These are phyloP conservation scores for Cornus controversa DNA, from an alignment of 148 eudicot species.

Conservation along the genomic window DNA sequence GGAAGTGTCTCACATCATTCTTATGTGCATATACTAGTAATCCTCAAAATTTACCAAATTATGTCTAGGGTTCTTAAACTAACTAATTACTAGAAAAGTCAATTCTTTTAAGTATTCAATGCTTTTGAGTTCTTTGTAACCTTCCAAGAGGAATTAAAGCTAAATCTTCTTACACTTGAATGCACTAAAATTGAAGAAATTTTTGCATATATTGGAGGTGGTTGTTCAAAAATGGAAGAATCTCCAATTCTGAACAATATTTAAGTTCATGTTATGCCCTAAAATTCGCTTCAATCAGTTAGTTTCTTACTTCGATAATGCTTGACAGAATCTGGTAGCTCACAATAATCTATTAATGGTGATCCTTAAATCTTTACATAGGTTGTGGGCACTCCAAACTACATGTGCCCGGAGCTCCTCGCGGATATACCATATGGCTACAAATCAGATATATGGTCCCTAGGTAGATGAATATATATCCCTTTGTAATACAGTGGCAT, in stretches of 20 bases:
- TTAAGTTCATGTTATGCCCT: neutral
- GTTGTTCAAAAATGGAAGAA: too few relatives aligned
- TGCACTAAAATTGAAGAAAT: neutral
- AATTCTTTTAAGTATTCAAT: too few relatives aligned
- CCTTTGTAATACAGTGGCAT: neutral
- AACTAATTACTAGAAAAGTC: too few relatives aligned
- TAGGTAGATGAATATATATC: conserved; percentile 49
- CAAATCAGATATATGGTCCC: conserved; percentile 77
- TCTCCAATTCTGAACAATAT: neutral
- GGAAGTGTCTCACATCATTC: too few relatives aligned
- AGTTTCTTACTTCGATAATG: neutral
- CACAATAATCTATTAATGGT: neutral
- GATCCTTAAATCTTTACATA: conserved; percentile 10
- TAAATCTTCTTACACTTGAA: neutral
- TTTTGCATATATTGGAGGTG: too few relatives aligned
- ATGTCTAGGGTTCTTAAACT: too few relatives aligned
- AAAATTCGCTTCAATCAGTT: too few relatives aligned
- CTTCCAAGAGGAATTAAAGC: neutral
- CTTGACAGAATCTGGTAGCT: conserved; percentile 7
- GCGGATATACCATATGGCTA: conserved; percentile 70
- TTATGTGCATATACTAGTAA: too few relatives aligned
- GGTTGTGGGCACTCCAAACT: conserved; percentile 72
- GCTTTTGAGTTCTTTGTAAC: neutral
- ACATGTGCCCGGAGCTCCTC: conserved; percentile 77
- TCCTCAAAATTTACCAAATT: too few relatives aligned